Percentiles rank a stretch among this genome's conserved stretches.
Conservation (phyloP, 2,329 filamentous ascomycete species). For the Fusarium sp. region DNA sequence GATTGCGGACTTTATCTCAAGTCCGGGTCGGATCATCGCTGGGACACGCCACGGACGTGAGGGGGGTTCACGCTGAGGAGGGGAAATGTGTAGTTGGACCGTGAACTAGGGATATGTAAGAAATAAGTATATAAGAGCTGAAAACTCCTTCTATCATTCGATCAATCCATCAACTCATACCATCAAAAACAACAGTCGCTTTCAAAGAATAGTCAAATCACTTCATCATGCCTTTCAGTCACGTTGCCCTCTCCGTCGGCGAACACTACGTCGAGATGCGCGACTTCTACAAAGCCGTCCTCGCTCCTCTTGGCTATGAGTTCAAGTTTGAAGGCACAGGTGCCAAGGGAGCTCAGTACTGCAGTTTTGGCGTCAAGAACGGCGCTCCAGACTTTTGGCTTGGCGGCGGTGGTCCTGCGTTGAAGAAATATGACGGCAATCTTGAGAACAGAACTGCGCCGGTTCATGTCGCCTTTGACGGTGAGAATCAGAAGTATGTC, state of each 20-base stretch:
- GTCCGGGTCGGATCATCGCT: constrained; percentile 13
- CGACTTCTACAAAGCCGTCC: constrained; percentile 42
- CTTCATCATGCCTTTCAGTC: constrained; percentile 32
- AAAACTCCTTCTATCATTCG: not conserved
- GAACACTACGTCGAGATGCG: constrained; percentile 41
- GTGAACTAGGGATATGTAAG: constrained; percentile 9
- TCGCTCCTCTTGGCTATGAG: constrained; percentile 39
- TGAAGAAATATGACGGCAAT: constrained; percentile 39
- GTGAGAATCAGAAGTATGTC: constrained; percentile 23
- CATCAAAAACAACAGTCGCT: not conserved
- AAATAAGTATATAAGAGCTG: constrained; percentile 10
- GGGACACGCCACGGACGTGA: not conserved
- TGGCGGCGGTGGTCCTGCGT: constrained; percentile 21
- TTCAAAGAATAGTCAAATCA: not conserved
- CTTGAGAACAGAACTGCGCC: constrained; percentile 32
- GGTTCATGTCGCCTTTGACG: constrained; percentile 38
- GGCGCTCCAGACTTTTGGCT: constrained; percentile 39
- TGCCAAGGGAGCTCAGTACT: constrained; percentile 21
- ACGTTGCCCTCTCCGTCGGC: constrained; percentile 38
- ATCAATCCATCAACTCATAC: not conserved
- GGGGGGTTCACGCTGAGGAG: constrained; percentile 17
- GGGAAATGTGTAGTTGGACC: constrained; percentile 6
- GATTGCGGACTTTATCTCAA: constrained; percentile 9
- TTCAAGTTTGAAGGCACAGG: constrained; percentile 30
- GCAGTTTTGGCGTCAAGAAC: constrained; percentile 33